Conservation (phyloP, 2,329 filamentous ascomycete species). For the Trichoderma lentiforme region DNA sequence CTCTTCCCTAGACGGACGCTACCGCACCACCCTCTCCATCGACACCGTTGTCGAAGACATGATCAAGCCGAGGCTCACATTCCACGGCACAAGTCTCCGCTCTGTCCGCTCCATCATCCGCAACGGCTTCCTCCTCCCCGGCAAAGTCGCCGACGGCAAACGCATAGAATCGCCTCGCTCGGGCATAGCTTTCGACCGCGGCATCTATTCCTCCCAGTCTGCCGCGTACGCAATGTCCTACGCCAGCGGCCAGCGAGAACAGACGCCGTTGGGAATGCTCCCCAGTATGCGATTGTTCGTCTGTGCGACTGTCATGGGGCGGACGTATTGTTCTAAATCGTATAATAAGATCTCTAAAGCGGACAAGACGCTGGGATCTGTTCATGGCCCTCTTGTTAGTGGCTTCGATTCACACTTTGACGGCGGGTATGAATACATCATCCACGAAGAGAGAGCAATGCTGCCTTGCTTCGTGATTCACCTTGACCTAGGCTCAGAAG, state of each 20-base stretch:
- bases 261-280: slow-evolving; percentile 30
- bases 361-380: slow-evolving; percentile 9
- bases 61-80: slow-evolving; percentile 35
- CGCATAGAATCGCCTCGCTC: slow-evolving; percentile 21
- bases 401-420: not conserved
- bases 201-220: slow-evolving; percentile 45
- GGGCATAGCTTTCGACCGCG: slow-evolving; percentile 39
- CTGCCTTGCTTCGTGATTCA: not conserved
- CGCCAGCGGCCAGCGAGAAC: slow-evolving; percentile 27
- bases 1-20: slow-evolving; percentile 16
- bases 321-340: slow-evolving; percentile 29
- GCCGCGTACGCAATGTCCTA: slow-evolving; percentile 39
- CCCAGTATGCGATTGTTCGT: slow-evolving; percentile 42
- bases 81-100: slow-evolving; percentile 38
- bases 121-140: slow-evolving; percentile 41
- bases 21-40: slow-evolving; percentile 5
- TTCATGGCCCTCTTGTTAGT: not conserved
- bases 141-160: slow-evolving; percentile 23
- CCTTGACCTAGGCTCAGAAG: not conserved
- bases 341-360: not conserved
- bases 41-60: slow-evolving; percentile 38
- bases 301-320: slow-evolving; percentile 46
- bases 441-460: not conserved
- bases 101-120: slow-evolving; percentile 42
- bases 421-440: not conserved